Base-by-base conservation (phyloP, 768 basidiomycete species). In the Cystofilobasidium bisporidii region DNA sequence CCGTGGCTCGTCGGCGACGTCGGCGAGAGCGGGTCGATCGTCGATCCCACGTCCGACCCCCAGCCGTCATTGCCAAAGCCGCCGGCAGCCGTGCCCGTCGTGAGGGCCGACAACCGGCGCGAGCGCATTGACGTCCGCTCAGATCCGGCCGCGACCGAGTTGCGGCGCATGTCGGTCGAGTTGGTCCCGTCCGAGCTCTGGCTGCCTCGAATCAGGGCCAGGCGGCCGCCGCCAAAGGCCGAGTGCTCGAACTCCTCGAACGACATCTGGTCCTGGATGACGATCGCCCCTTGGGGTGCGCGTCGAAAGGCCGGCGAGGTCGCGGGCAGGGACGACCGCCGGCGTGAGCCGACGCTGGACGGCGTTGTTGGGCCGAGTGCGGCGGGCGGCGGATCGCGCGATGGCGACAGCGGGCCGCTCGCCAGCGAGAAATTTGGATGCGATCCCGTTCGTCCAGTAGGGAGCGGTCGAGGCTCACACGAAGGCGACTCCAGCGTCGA, bases 191-290 rank as follows among this genome's bases (percentile, higher is more conserved):
- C 22, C 2, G 47, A 48, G 47, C 47, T 48, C n/a, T 48, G 4
- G 47, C 47, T 48, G 10, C 47, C 47, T 6, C 47, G n/a, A 14
- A 48, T 48, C 22, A 48, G n/a, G 15, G 47, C 47, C 10, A 48
- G 47, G 6, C 47, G 47, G n/a, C 47, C 47, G n/a, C 47, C 47
- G 14, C 62, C 62, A 10, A 53, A 24, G 14, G 26, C 48, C 6
- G 62, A 53, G n/a, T 48, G 33, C 43, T 65, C 64, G 33, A 65
- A 65, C 57, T 65, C 64, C 20, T 33, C 64, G 56, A 65, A 65
- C 20, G 64, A 32, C 64, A 65, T 65, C 45, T 56, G 47, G 47
- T 48, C 47, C 47, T 24, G 20, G 47, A 48, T 48, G n/a, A 24
- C 47, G n/a, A 48, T 43, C 43, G 43, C 5, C 43, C 10, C 43